A percentile compares a stretch with the other conserved stretches of the same genome.
These are phyloP conservation scores for Omphalea diandra DNA, from an alignment of 441 rosid genomes.

Conservation along the genomic window DNA sequence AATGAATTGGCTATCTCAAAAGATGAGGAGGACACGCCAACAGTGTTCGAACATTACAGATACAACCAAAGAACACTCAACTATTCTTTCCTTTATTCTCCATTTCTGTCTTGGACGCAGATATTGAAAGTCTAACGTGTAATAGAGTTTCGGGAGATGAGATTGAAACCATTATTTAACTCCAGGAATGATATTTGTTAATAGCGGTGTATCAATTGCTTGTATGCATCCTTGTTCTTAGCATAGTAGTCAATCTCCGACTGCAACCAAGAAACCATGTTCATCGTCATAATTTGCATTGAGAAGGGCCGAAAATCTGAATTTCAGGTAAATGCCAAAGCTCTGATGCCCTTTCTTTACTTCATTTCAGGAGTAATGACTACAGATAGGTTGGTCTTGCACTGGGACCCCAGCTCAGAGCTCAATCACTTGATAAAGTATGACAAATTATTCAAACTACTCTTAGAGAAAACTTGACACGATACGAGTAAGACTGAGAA, in stretches of 20 bases:
- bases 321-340: background rate
- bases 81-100: background rate
- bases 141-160: background rate
- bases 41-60: no score
- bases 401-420: no score
- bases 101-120: no score
- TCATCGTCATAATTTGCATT: background rate
- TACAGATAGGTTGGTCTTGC: no score
- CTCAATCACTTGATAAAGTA: no score
- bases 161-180: background rate
- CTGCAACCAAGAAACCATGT: conserved; percentile 38
- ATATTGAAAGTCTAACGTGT: background rate
- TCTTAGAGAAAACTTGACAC: background rate
- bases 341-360: no score
- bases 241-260: conserved; percentile 68
- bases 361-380: no score
- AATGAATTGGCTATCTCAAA: no score
- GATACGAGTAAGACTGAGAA: background rate
- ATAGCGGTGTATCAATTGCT: conserved; percentile 81
- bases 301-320: background rate
- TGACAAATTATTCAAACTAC: no score
- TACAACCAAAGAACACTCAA: background rate
- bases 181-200: conserved; percentile 23
- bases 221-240: conserved; percentile 59
- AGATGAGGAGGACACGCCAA: no score